Evolutionary conservation across 176 grass and related monocot genomes (phyloP), one percentile per base, ranked within the genome.

Genomic region (Miscanthus lutarioriparius): DNA sequence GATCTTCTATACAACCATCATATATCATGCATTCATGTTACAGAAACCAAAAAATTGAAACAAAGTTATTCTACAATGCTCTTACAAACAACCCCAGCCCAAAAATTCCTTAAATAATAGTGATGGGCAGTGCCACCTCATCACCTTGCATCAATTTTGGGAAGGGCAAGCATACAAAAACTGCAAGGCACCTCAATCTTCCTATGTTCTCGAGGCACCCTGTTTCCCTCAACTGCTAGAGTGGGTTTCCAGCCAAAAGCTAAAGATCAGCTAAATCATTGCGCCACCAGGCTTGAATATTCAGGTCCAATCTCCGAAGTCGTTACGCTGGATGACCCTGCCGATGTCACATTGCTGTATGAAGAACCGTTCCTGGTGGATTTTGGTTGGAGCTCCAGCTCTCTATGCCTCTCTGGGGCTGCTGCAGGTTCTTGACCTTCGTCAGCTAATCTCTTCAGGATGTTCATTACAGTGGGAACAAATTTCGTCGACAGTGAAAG

Each of bases 401-500:
- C 88, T 81, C 78, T 80, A 59, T 73, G 91, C 73, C 85, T 83
- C 84, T 83, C 81, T 41, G 91, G 87, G 67, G 26, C 72, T 19
- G 79, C 83, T 62, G 82, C 75, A 14, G 96, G 89, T 33, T 13
- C 49, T 87, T 93, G 87, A 11, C 97, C 97, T 75, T 78, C 93
- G 0, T 99, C 97, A 17, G 97, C 97, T 86, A 99, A 81, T 81
- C 85, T 96, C 88, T 96, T 96, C 47, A 99, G 47, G 27, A 99
- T 94, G 82, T 92, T 96, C 97, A 99, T 99, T 80, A 99, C 36
- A 26, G 91, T 96, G 16, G 97, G 97, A 78, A 99, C 90, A 79
- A 99, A 99, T 87, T 92, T 99, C 39, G 97, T 94, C 1, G 91
- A 99, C 76, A 99, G 81, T 40, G 97, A 96, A 77, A 99, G 89